Evolutionary conservation across 2,329 filamentous ascomycete species (phyloP).

Genomic region (Phyllosticta capitalensis): DNA sequence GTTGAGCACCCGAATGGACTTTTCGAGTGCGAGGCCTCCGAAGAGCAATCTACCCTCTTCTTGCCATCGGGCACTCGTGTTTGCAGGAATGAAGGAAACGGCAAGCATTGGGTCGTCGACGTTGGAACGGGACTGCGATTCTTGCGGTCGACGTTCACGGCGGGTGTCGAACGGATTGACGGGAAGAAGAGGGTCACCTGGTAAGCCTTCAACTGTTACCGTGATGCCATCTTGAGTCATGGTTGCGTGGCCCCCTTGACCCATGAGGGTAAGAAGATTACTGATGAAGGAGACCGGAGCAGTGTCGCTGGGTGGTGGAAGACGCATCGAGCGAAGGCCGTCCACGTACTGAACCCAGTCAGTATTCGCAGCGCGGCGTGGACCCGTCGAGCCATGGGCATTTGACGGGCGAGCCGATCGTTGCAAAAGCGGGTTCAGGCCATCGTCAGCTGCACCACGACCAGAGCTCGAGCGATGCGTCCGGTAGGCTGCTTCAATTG

Average conservation of each 20-base stretch:
- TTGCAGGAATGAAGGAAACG: conserved; percentile 61
- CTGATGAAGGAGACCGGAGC: conserved; percentile 47
- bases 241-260: conserved; percentile 31
- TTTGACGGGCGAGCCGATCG: conserved; percentile 38
- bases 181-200: conserved; percentile 19
- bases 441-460: conserved; percentile 61
- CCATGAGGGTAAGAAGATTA: conserved; percentile 47
- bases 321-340: conserved; percentile 33
- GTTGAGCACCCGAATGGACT: conserved; percentile 56
- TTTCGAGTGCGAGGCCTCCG: conserved; percentile 57
- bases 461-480: conserved; percentile 45
- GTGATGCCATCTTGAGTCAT: conserved; percentile 30
- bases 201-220: conserved; percentile 32
- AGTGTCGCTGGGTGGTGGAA: conserved; percentile 35
- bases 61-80: conserved; percentile 71
- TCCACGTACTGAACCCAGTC: conserved; percentile 46
- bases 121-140: conserved; percentile 26
- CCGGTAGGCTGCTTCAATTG: conserved; percentile 35
- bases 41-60: conserved; percentile 87
- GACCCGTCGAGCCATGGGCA: conserved; percentile 11
- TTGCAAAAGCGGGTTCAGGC: conserved; percentile 76
- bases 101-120: conserved; percentile 59
- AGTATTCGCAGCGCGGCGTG: conserved; percentile 8
- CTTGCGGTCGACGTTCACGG: conserved; percentile 23
- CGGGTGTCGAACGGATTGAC: conserved; percentile 13